Evolutionary conservation across 192 early-diverging fungal genomes (phyloP).

Genomic region (Coemansia sp.): DNA sequence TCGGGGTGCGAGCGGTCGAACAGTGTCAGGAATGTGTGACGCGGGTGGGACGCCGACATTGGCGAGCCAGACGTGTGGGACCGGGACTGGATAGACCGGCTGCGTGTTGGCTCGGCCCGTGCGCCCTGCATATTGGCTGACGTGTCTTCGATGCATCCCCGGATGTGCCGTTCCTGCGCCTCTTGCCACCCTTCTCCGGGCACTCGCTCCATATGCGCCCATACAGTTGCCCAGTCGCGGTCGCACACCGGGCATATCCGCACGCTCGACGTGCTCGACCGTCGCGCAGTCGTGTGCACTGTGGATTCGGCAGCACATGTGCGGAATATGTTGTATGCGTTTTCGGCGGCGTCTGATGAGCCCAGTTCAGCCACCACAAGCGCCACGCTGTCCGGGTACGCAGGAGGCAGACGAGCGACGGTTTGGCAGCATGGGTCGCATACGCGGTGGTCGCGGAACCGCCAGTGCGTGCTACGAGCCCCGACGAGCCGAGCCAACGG

Average conservation of each 20-base stretch:
- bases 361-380: constrained; percentile 11
- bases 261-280: constrained; percentile 36
- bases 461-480: constrained; percentile 10
- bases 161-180: constrained; percentile 49
- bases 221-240: constrained; percentile 38
- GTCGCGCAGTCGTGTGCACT: neutral
- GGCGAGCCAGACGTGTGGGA: constrained; percentile 5
- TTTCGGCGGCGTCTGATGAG: constrained; percentile 23
- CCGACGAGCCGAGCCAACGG: constrained; percentile 26
- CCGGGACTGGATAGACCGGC: constrained; percentile 17
- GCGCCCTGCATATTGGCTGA: constrained; percentile 48
- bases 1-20: constrained; percentile 20
- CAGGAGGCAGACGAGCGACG: constrained; percentile 26
- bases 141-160: constrained; percentile 40
- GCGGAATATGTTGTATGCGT: constrained; percentile 39
- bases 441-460: constrained; percentile 56
- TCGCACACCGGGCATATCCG: constrained; percentile 43
- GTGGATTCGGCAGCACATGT: neutral
- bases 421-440: constrained; percentile 57
- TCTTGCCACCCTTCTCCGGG: constrained; percentile 55
- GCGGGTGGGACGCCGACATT: neutral
- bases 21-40: neutral
- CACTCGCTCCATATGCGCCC: constrained; percentile 27
- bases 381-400: constrained; percentile 12
- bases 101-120: constrained; percentile 15